Evolutionary conservation across 371 early-diverging fungal species (phyloP), one percentile per base, ranked within the genome.

Genomic region (Mucor sp.): DNA sequence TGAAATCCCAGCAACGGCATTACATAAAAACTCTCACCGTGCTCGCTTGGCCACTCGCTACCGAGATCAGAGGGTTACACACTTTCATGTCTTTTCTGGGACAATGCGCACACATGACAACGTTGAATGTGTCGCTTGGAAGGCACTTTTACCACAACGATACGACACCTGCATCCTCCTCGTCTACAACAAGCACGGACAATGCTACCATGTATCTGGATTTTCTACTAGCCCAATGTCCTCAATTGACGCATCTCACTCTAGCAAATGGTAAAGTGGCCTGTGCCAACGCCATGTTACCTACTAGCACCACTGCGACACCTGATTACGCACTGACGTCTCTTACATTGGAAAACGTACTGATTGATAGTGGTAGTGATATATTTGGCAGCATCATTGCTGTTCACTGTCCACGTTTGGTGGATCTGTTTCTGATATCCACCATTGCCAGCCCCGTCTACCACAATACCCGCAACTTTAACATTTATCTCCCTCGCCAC

Each of bases 401-500:
- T 9, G 21, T 37, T 17, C 15, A 55, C 1, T 63, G 63, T 39
- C 44, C 37, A 6, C 9, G 12, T 0, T n/a, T 63, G 1, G 14
- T 12, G 14, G 9, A 23, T 25, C 27, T 63, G 9, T 37, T 7
- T 8, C 35, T 50, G 11, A 63, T 39, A 17, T 28, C 63, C 5
- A 63, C 55, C 15, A 27, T 17, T 3, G 21, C 60, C 1, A 39
- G 21, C 15, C 44, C 44, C 5, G 28, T n/a, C n/a, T 44, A 28
- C 2, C 23, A 19, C 12, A 23, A 63, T n/a, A 25, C 55, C 14
- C 32, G 55, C 6, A 33, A 35, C 2, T 55, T 53, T 6, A 21
- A 27, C 19, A 25, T 63, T 1, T 63, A 39, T 63, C 25, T 63
- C 17, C 63, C 63, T 27, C 19, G 27, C 6, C 63, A 63, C n/a